A percentile compares a stretch with the other conserved stretches of the same genome.
Evolutionary conservation across 345 rosid genomes (phyloP).

Genomic region (Linum lewisii): DNA sequence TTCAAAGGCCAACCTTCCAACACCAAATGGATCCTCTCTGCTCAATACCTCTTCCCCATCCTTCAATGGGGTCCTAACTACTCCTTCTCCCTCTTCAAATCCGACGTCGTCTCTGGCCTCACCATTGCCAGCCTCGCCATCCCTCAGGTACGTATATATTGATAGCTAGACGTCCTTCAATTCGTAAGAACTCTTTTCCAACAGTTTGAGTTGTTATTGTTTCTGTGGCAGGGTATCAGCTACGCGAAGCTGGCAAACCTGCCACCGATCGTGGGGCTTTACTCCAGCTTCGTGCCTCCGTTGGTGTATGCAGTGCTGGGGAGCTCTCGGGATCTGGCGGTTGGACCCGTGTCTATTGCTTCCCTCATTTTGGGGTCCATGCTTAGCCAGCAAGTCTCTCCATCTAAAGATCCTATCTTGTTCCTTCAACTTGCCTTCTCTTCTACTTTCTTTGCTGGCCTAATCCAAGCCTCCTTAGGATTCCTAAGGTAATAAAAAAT

Average conservation of each 20-base stretch:
- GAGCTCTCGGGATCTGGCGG: constrained; percentile 92
- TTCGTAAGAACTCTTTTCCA: constrained; percentile 1
- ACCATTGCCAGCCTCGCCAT: constrained; percentile 98
- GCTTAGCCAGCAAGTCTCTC: constrained; percentile 81
- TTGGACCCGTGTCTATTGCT: constrained; percentile 92
- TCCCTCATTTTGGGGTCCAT: constrained; percentile 90
- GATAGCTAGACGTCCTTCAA: neutral
- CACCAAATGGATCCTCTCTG: constrained; percentile 50
- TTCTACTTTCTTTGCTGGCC: constrained; percentile 88
- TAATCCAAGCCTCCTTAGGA: constrained; percentile 90
- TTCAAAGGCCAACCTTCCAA: constrained; percentile 61
- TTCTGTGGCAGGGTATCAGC: constrained; percentile 73
- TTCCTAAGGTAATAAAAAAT: constrained; percentile 44
- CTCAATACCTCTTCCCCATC: constrained; percentile 75
- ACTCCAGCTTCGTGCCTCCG: constrained; percentile 97
- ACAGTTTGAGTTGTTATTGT: neutral
- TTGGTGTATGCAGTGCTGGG: constrained; percentile 88
- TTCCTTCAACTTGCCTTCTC: constrained; percentile 86
- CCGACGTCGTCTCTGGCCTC: constrained; percentile 81
- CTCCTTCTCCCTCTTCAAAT: constrained; percentile 57
- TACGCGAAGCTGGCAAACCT: constrained; percentile 91
- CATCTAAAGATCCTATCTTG: constrained; percentile 43
- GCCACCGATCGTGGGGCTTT: constrained; percentile 84
- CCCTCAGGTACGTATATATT: constrained; percentile 64
- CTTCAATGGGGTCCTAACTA: constrained; percentile 86